These are phyloP conservation scores for Termitomyces sp. DNA, from an alignment of 768 basidiomycete species.

Conservation along the genomic window DNA sequence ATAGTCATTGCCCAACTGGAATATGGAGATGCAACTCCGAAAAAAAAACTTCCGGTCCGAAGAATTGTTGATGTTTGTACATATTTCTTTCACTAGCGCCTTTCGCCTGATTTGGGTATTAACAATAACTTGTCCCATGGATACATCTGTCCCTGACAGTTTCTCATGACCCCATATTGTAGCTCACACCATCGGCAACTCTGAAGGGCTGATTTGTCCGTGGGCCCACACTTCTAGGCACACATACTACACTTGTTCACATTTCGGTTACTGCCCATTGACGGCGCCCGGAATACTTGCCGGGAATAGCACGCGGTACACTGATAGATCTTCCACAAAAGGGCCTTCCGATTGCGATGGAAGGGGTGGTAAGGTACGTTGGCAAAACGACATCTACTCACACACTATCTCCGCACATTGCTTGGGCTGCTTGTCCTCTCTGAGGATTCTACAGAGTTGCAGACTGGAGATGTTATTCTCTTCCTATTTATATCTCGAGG, in stretches of 20 bases:
- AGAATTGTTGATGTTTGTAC: not conserved
- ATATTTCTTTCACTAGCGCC: not conserved
- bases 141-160: not conserved
- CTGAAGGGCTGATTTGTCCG: not conserved
- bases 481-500: too few species aligned
- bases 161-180: not conserved
- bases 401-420: too few species aligned
- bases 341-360: not conserved
- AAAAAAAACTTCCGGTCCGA: not conserved
- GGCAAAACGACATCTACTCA: too few species aligned
- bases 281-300: not conserved
- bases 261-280: not conserved
- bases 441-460: too few species aligned
- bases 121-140: not conserved
- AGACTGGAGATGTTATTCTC: too few species aligned
- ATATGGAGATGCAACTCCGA: not conserved
- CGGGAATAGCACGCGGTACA: not conserved
- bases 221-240: constrained; percentile 1
- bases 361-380: not conserved
- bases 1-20: not conserved
- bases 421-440: too few species aligned
- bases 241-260: not conserved
- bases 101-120: not conserved
- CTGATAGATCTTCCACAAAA: too few species aligned
- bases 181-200: not conserved